Conservation (phyloP, 2,329 filamentous ascomycete genomes). For the Acarospora socialis region DNA sequence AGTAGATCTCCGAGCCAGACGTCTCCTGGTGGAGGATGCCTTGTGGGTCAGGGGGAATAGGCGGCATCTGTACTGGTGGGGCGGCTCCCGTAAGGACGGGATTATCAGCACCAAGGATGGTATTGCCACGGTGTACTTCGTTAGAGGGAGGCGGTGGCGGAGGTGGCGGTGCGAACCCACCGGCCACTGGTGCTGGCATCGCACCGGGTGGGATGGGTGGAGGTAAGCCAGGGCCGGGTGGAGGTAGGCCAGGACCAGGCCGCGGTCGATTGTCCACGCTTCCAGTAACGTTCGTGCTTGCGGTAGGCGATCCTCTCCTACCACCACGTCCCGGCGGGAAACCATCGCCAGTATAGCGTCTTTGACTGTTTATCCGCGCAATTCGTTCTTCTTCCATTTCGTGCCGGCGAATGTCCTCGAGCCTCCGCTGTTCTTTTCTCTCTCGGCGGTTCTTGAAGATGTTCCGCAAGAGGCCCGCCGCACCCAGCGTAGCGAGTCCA, state of each 20-base stretch:
- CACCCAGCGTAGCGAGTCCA: constrained; percentile 52
- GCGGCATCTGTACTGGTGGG: constrained; percentile 23
- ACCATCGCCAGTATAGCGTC: constrained; percentile 59
- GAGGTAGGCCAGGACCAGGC: constrained; percentile 3
- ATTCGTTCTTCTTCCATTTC: constrained; percentile 39
- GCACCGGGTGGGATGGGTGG: constrained; percentile 12
- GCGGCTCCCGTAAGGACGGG: constrained; percentile 22
- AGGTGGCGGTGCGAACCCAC: neutral
- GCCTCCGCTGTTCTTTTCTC: constrained; percentile 43
- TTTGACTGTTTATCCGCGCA: constrained; percentile 38
- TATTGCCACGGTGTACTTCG: constrained; percentile 5
- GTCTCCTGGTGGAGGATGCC: constrained; percentile 22
- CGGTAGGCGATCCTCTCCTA: constrained; percentile 20
- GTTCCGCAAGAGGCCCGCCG: constrained; percentile 43
- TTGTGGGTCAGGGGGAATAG: constrained; percentile 22
- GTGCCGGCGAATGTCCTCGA: constrained; percentile 38
- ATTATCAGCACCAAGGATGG: constrained; percentile 19
- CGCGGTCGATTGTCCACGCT: constrained; percentile 17
- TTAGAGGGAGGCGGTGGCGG: too few species aligned
- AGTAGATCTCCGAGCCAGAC: constrained; percentile 22
- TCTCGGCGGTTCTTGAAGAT: constrained; percentile 46
- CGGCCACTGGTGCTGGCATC: constrained; percentile 5
- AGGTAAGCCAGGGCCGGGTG: constrained; percentile 2
- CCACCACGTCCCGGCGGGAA: constrained; percentile 23
- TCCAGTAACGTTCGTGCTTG: constrained; percentile 25